A percentile compares a stretch with the other conserved stretches of the same genome.
Evolutionary conservation across 495 filamentous ascomycete genomes (phyloP).

Genomic region (Clohesyomyces aquaticus): DNA sequence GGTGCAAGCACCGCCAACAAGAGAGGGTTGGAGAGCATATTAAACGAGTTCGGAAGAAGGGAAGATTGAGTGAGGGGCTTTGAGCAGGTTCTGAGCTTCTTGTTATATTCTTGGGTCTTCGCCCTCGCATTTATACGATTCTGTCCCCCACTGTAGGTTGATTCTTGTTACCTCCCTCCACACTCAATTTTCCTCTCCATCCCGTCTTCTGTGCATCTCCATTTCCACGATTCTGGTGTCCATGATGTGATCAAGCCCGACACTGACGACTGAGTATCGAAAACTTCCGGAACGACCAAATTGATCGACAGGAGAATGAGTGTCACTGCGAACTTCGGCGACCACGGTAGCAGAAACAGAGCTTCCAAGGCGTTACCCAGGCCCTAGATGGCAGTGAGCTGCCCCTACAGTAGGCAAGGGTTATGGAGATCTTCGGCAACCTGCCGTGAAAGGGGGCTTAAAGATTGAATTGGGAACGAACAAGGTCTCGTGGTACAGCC

Average conservation of each 20-base stretch:
- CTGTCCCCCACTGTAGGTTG: background rate
- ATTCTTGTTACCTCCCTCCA: background rate
- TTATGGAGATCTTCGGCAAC: slow-evolving; percentile 23
- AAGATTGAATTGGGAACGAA: too few species aligned
- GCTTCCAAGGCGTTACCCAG: slow-evolving; percentile 7
- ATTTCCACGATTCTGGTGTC: slow-evolving; percentile 18
- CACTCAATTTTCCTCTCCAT: background rate
- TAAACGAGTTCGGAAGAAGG: slow-evolving; percentile 9
- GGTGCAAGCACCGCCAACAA: slow-evolving; percentile 21
- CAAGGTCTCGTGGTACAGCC: too few species aligned
- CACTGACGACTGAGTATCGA: slow-evolving; percentile 23
- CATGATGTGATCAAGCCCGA: slow-evolving; percentile 30
- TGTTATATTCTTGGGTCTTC: background rate
- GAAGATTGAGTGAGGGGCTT: slow-evolving; percentile 15
- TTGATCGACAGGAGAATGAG: slow-evolving; percentile 24
- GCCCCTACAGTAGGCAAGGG: too few species aligned
- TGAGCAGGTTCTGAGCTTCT: slow-evolving; percentile 28
- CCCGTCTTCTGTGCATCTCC: slow-evolving; percentile 8
- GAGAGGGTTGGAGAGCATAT: slow-evolving; percentile 22
- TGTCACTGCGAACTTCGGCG: slow-evolving; percentile 10
- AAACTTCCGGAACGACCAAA: slow-evolving; percentile 1
- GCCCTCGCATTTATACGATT: slow-evolving; percentile 16
- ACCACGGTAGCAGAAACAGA: background rate
- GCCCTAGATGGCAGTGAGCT: too few species aligned
- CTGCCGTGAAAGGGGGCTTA: too few species aligned